These are phyloP conservation scores for Sarocladium oryzae DNA, from an alignment of 2,329 filamentous ascomycete genomes.

Conservation along the genomic window DNA sequence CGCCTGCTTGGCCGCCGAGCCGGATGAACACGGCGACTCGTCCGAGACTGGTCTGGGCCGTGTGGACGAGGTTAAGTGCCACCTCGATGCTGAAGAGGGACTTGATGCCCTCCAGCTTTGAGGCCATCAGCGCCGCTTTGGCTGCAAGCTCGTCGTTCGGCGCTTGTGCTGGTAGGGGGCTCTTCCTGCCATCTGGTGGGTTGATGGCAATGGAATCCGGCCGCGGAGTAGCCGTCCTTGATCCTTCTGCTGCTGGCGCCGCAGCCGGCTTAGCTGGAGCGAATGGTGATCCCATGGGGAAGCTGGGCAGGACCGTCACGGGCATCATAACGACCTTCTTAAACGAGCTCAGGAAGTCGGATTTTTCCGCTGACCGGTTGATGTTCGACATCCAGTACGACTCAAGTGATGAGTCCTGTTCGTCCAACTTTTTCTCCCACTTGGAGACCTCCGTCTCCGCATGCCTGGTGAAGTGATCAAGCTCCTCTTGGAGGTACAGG, in stretches of 20 bases:
- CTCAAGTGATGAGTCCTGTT: slow-evolving; percentile 85
- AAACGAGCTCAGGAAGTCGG: slow-evolving; percentile 92
- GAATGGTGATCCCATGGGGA: slow-evolving; percentile 55
- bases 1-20: slow-evolving; percentile 72
- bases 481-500: slow-evolving; percentile 83
- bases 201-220: slow-evolving; percentile 42
- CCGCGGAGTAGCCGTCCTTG: slow-evolving; percentile 27
- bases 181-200: slow-evolving; percentile 32
- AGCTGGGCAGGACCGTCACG: slow-evolving; percentile 76
- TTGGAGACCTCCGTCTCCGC: slow-evolving; percentile 70
- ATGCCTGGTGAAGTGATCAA: slow-evolving; percentile 73
- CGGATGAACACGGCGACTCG: slow-evolving; percentile 76
- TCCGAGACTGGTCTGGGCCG: slow-evolving; percentile 81
- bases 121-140: slow-evolving; percentile 97
- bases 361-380: slow-evolving; percentile 90
- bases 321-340: slow-evolving; percentile 99
- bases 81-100: slow-evolving; percentile 96
- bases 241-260: slow-evolving; percentile 14
- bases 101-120: slow-evolving; percentile 86
- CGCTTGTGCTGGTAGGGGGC: slow-evolving; percentile 50
- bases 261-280: slow-evolving; percentile 32
- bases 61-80: slow-evolving; percentile 80
- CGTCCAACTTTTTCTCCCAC: slow-evolving; percentile 89
- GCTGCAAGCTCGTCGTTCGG: slow-evolving; percentile 89
- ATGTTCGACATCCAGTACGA: slow-evolving; percentile 95